Conservation (phyloP, 495 filamentous ascomycete species). For the Aspergillus sclerotioniger region DNA sequence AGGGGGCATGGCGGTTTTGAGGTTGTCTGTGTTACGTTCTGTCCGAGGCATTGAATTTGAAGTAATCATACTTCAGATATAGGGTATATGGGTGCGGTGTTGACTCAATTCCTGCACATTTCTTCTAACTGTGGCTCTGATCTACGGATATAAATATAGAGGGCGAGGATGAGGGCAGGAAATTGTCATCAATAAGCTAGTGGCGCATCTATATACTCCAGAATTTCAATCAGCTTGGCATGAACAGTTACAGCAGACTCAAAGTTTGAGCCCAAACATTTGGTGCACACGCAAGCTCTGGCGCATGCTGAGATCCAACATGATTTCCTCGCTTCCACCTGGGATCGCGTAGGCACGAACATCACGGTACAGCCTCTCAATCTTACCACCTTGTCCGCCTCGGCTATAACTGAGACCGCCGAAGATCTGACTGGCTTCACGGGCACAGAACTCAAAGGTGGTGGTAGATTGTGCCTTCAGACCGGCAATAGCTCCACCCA, state of each 20-base stretch:
- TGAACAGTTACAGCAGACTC: conserved; percentile 22
- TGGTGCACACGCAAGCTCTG: conserved; percentile 88
- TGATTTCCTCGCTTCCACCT: conserved; percentile 96
- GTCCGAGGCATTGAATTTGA: too few species aligned
- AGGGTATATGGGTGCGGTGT: too few species aligned
- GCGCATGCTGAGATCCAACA: conserved; percentile 94
- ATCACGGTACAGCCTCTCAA: conserved; percentile 92
- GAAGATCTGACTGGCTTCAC: conserved; percentile 96
- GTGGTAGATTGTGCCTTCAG: conserved; percentile 90
- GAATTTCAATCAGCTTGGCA: not conserved
- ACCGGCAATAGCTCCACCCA: conserved; percentile 90
- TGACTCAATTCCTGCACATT: too few species aligned
- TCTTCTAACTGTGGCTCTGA: too few species aligned
- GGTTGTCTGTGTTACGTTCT: too few species aligned
- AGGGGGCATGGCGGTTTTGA: too few species aligned
- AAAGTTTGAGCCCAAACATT: conserved; percentile 95
- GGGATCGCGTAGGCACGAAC: conserved; percentile 98
- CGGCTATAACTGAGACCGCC: conserved; percentile 90
- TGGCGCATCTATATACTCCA: not conserved
- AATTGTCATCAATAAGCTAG: not conserved
- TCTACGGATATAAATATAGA: too few species aligned
- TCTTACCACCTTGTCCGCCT: conserved; percentile 93
- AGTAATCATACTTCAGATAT: too few species aligned
- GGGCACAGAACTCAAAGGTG: conserved; percentile 95
- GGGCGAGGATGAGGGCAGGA: too few species aligned